Evolutionary conservation across 2,329 filamentous ascomycete genomes (phyloP).

Genomic region (Diplocarpon rosae): DNA sequence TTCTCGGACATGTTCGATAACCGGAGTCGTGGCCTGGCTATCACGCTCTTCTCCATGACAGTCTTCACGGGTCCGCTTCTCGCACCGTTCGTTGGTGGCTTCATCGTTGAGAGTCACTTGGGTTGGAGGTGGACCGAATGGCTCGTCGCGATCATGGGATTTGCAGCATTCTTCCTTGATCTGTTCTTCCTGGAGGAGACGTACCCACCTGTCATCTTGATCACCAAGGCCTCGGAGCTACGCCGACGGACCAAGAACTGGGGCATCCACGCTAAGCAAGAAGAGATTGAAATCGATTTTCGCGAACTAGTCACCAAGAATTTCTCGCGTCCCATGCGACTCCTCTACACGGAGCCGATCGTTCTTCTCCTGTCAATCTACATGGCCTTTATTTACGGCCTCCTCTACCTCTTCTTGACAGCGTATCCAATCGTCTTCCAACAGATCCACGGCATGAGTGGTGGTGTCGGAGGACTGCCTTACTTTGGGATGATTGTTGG

Average conservation of each 20-base stretch:
- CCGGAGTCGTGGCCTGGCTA: conserved; percentile 45
- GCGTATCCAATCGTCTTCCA: conserved; percentile 77
- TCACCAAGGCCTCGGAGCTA: conserved; percentile 48
- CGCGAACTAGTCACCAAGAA: conserved; percentile 49
- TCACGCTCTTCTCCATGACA: conserved; percentile 47
- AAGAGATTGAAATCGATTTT: conserved; percentile 59
- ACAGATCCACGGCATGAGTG: conserved; percentile 55
- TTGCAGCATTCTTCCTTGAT: conserved; percentile 46
- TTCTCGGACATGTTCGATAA: conserved; percentile 65
- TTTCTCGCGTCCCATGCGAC: conserved; percentile 29
- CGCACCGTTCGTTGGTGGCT: conserved; percentile 59
- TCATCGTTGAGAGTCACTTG: conserved; percentile 48
- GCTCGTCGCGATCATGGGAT: conserved; percentile 51
- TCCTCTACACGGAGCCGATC: conserved; percentile 57
- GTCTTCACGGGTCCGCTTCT: conserved; percentile 58
- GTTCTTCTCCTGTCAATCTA: conserved; percentile 58
- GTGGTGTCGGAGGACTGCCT: conserved; percentile 62
- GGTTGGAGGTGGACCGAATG: conserved; percentile 70
- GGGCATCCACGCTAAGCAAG: conserved; percentile 62
- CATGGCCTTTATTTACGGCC: conserved; percentile 64
- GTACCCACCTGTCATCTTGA: conserved; percentile 56
- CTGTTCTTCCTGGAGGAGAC: conserved; percentile 56
- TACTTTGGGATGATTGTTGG: conserved; percentile 79
- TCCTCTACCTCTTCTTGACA: conserved; percentile 78
- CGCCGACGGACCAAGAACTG: conserved; percentile 55